A percentile compares a stretch with the other conserved stretches of the same genome.
Conservation (phyloP, 2,329 filamentous ascomycete genomes). For the Chalara sp. region DNA sequence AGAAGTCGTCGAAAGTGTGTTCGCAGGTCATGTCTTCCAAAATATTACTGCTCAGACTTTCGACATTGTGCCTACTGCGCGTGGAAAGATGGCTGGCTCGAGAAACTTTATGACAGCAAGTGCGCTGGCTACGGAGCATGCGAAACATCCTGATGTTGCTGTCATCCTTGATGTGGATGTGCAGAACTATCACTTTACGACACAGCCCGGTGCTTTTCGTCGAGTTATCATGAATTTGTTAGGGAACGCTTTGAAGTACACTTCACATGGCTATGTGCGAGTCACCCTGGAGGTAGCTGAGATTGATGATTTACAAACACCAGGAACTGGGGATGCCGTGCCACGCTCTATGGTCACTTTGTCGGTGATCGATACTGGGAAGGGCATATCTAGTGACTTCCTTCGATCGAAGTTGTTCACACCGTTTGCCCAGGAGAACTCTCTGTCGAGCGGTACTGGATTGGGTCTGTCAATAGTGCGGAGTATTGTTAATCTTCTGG, state of each 20-base stretch:
- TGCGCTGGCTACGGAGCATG: constrained; percentile 1
- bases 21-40: constrained; percentile 27
- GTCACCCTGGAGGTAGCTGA: constrained; percentile 26
- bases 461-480: constrained; percentile 60
- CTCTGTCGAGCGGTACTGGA: constrained; percentile 53
- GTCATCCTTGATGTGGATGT: constrained; percentile 24
- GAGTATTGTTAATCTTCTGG: constrained; percentile 51
- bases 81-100: constrained; percentile 20
- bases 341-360: constrained; percentile 41
- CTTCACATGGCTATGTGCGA: constrained; percentile 43
- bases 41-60: constrained; percentile 25
- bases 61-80: constrained; percentile 21
- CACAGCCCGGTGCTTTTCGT: constrained; percentile 47
- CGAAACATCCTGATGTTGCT: constrained; percentile 16
- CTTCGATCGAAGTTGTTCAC: constrained; percentile 53
- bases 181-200: constrained; percentile 33
- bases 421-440: constrained; percentile 58
- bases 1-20: constrained; percentile 29
- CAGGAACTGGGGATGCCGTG: constrained; percentile 10
- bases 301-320: constrained; percentile 19
- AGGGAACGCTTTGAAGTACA: constrained; percentile 59
- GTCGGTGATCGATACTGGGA: constrained; percentile 68
- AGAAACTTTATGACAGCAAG: constrained; percentile 3
- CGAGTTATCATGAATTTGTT: constrained; percentile 55
- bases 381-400: constrained; percentile 60